Evolutionary conservation across 2,329 filamentous ascomycete genomes (phyloP).

Genomic region (Colletotrichum costaricense): DNA sequence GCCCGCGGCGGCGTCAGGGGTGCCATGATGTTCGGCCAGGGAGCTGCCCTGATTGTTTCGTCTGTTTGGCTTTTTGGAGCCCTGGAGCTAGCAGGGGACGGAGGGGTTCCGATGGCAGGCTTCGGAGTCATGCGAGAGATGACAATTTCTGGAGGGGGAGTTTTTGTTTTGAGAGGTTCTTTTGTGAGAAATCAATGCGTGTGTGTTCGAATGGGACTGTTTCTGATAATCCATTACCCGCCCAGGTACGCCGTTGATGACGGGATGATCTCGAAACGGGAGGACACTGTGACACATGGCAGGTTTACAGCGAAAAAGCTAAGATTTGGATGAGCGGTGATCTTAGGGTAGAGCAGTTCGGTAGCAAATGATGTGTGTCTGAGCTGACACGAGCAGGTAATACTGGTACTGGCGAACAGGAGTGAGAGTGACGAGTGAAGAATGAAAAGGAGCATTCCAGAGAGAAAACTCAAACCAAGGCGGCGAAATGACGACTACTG

Average conservation of each 20-base stretch:
- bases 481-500: constrained; percentile 1
- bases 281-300: constrained; percentile 10
- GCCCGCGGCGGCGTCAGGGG: background rate
- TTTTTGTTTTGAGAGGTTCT: background rate
- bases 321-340: background rate
- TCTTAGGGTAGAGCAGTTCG: background rate
- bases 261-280: background rate
- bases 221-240: background rate
- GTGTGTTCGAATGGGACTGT: background rate
- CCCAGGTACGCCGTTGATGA: background rate
- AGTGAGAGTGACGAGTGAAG: background rate
- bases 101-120: background rate
- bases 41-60: constrained; percentile 18
- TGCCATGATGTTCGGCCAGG: background rate
- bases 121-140: constrained; percentile 9
- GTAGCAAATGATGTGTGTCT: background rate
- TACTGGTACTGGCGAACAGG: too few species aligned
- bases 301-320: too few species aligned
- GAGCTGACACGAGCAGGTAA: too few species aligned
- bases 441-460: background rate
- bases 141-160: background rate
- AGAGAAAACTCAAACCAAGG: background rate
- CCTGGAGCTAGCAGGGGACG: constrained; percentile 18
- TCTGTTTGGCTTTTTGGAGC: background rate
- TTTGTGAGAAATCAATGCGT: background rate